These are phyloP conservation scores for Guyanaporus albipodus DNA, from an alignment of 768 basidiomycete genomes.

Conservation along the genomic window DNA sequence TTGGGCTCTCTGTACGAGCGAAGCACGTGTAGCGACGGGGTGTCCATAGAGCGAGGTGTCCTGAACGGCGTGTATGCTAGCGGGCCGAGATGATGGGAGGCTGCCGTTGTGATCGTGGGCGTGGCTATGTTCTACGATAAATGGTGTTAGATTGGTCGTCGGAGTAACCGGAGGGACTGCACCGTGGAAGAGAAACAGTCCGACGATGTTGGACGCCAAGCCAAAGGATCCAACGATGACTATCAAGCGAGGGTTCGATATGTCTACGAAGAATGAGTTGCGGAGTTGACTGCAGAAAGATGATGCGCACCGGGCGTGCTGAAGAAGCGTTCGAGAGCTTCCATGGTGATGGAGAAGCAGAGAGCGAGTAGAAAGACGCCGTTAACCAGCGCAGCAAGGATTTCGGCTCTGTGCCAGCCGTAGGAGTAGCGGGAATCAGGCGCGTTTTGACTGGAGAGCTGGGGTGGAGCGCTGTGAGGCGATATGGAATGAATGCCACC, in stretches of 20 bases:
- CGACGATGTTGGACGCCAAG: conserved; percentile 86
- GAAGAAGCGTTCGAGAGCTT: conserved; percentile 90
- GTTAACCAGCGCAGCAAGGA: conserved; percentile 91
- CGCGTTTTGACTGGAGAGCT: conserved; percentile 63
- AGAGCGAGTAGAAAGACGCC: conserved; percentile 96
- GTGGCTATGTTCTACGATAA: conserved; percentile 59
- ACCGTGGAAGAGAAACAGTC: conserved; percentile 95
- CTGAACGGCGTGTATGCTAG: conserved; percentile 33
- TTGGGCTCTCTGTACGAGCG: conserved; percentile 78
- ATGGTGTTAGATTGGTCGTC: conserved; percentile 7
- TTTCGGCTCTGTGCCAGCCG: conserved; percentile 99
- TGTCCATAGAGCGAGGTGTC: conserved; percentile 61
- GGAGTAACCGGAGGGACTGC: conserved; percentile 18
- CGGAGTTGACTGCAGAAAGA: conserved; percentile 1
- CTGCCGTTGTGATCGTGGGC: conserved; percentile 42
- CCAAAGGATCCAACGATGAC: conserved; percentile 90
- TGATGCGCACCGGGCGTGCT: conserved; percentile 58
- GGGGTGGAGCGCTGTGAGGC: conserved; percentile 8
- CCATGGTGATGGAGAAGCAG: conserved; percentile 92
- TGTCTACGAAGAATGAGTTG: conserved; percentile 48
- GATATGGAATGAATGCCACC: conserved; percentile 5
- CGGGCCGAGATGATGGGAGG: conserved; percentile 35
- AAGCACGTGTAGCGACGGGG: conserved; percentile 66
- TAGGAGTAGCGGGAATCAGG: conserved; percentile 84
- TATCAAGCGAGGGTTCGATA: conserved; percentile 82